phyloP scores from a whole-genome alignment of 2,329 filamentous ascomycete genomes.

The Beauveria varroae region DNA sequence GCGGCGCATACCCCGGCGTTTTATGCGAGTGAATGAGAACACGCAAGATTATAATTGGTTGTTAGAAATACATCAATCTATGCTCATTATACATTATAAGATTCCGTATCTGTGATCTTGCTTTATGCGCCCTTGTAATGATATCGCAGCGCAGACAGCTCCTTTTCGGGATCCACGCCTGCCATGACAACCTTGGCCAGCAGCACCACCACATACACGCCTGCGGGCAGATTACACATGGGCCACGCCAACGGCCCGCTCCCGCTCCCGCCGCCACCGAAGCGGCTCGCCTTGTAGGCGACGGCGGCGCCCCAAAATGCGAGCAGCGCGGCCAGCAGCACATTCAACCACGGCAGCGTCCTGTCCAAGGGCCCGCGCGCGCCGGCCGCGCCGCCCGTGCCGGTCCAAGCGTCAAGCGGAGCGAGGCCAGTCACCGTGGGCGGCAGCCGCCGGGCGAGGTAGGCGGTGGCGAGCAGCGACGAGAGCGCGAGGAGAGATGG shows the following conservation, averaged over 20 bases:
- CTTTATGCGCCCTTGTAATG: constrained; percentile 57
- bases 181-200: constrained; percentile 59
- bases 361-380: constrained; percentile 40
- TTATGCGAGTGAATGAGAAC: constrained; percentile 2
- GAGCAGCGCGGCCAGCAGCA: constrained; percentile 47
- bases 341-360: constrained; percentile 55
- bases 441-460: constrained; percentile 49
- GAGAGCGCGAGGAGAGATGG: constrained; percentile 52
- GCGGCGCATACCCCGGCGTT: constrained; percentile 2
- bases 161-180: constrained; percentile 59
- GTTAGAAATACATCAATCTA: neutral
- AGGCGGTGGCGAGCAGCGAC: constrained; percentile 55
- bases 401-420: constrained; percentile 37
- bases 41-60: constrained; percentile 11
- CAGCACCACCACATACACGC: constrained; percentile 55
- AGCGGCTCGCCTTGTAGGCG: constrained; percentile 21
- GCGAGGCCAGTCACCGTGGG: constrained; percentile 47
- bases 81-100: constrained; percentile 7
- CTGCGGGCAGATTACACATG: constrained; percentile 42
- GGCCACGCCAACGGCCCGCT: constrained; percentile 26
- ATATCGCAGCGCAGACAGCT: constrained; percentile 56
- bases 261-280: neutral
- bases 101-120: neutral
- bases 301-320: constrained; percentile 34
- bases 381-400: constrained; percentile 17